Percentiles rank a stretch among this genome's conserved stretches.
Conservation (phyloP, 2,329 filamentous ascomycete genomes). For the Trichoderma polysporum region DNA sequence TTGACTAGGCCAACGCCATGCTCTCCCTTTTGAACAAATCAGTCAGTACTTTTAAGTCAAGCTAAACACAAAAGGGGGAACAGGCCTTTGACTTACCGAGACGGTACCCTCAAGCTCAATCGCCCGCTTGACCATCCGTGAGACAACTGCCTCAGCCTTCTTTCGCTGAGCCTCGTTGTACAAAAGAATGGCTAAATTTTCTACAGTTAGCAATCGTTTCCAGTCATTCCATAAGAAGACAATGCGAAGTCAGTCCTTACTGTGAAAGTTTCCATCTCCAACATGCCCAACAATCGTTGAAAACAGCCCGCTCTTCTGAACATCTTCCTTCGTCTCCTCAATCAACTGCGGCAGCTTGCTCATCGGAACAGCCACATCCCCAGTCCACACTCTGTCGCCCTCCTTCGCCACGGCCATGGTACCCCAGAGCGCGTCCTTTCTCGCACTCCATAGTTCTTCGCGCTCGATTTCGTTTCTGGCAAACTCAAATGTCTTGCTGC, state of each 20-base stretch:
- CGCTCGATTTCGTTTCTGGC: conserved; percentile 69
- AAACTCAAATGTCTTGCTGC: conserved; percentile 73
- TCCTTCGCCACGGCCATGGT: conserved; percentile 66
- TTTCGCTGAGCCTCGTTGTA: conserved; percentile 66
- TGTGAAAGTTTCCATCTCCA: conserved; percentile 78
- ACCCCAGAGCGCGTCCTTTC: conserved; percentile 83
- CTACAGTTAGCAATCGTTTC: background rate
- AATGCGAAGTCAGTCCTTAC: conserved; percentile 34
- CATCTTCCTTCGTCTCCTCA: conserved; percentile 62
- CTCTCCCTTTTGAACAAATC: conserved; percentile 56
- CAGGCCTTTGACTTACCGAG: conserved; percentile 48
- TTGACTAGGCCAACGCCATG: conserved; percentile 84
- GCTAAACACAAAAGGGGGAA: background rate
- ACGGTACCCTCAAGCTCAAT: conserved; percentile 84
- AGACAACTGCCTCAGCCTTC: conserved; percentile 69
- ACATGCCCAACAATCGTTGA: conserved; percentile 67
- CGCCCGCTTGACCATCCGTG: conserved; percentile 82
- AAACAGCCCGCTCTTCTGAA: conserved; percentile 44
- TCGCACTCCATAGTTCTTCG: conserved; percentile 75
- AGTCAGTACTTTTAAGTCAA: background rate
- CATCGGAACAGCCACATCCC: conserved; percentile 82
- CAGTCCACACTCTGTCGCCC: conserved; percentile 78
- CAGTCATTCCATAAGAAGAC: background rate
- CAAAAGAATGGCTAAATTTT: conserved; percentile 49
- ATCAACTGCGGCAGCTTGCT: conserved; percentile 72